Percentiles rank a stretch among this genome's conserved stretches.
Conservation (phyloP, 2,329 filamentous ascomycete genomes). For the Samsoniella hepiali region DNA sequence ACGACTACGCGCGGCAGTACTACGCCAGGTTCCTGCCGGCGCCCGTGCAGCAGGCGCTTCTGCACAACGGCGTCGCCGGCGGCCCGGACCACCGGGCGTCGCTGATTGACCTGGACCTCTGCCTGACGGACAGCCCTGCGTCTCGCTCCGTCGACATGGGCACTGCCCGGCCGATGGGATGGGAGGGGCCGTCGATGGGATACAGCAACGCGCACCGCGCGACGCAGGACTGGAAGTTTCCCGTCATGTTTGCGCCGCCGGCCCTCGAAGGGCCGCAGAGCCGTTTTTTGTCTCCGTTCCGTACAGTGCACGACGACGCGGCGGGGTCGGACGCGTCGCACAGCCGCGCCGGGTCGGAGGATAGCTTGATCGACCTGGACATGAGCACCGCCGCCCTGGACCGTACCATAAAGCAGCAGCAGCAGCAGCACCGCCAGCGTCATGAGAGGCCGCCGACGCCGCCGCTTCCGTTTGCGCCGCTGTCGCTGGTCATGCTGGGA, state of each 20-base stretch:
- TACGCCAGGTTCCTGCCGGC: conserved; percentile 41
- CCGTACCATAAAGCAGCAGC: neutral
- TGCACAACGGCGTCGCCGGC: conserved; percentile 53
- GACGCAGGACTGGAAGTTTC: conserved; percentile 58
- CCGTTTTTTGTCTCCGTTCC: no score
- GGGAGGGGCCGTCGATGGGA: conserved; percentile 53
- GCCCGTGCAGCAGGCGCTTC: conserved; percentile 34
- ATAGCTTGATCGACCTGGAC: conserved; percentile 5
- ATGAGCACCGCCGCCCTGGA: neutral
- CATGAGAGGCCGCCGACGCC: neutral
- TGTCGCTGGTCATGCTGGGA: neutral
- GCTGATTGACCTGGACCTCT: conserved; percentile 44
- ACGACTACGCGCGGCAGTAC: conserved; percentile 42
- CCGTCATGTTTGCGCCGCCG: conserved; percentile 44
- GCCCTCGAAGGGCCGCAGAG: no score
- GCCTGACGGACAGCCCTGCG: neutral
- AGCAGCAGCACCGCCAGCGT: no score
- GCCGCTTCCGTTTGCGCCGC: neutral
- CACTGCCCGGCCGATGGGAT: conserved; percentile 38
- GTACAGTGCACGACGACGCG: conserved; percentile 35
- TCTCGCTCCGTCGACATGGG: conserved; percentile 39
- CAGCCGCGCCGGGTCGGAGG: neutral
- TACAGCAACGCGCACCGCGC: conserved; percentile 45
- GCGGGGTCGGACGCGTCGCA: neutral
- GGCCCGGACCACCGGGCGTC: conserved; percentile 37